Percentiles rank a stretch among this genome's conserved stretches.
phyloP scores from a whole-genome alignment of 169 alveolate species.

The Plasmodium gaboni region DNA sequence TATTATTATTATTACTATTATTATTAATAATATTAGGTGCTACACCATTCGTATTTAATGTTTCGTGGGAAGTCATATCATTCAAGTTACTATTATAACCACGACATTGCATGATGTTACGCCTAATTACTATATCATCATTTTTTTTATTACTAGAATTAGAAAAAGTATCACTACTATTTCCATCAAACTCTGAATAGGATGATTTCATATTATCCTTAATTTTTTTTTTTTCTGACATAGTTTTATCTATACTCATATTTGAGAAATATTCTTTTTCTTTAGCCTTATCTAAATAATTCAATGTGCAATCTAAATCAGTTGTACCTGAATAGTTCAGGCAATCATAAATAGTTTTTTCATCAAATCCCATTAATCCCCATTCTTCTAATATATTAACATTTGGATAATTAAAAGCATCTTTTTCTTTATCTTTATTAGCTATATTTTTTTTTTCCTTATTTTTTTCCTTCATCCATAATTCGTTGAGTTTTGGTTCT shows the following conservation, averaged over 20 bases:
- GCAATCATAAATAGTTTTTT: constrained; percentile 42
- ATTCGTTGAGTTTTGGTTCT: constrained; percentile 49
- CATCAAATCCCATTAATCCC: constrained; percentile 65
- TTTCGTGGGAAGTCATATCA: constrained; percentile 2
- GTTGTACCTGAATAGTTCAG: constrained; percentile 73
- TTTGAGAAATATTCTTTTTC: constrained; percentile 27
- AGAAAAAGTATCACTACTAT: constrained; percentile 49
- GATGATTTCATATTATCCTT: constrained; percentile 4
- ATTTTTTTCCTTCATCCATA: constrained; percentile 57
- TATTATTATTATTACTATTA: not conserved
- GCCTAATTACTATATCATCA: not conserved
- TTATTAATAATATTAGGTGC: not conserved
- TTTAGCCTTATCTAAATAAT: constrained; percentile 62
- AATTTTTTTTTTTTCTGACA: not conserved
- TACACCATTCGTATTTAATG: not conserved
- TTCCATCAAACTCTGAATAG: constrained; percentile 36
- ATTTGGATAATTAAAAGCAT: constrained; percentile 45
- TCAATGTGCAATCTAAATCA: constrained; percentile 50
- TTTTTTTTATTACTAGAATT: not conserved
- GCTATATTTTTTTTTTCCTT: constrained; percentile 37
- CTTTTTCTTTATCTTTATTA: constrained; percentile 62
- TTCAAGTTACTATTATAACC: too few relatives aligned
- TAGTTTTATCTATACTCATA: constrained; percentile 8
- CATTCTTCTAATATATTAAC: constrained; percentile 49
- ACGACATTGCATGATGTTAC: too few relatives aligned